A percentile compares a stretch with the other conserved stretches of the same genome.
Conservation (phyloP, 2,329 filamentous ascomycete genomes). For the Scortechinia acanthostroma region DNA sequence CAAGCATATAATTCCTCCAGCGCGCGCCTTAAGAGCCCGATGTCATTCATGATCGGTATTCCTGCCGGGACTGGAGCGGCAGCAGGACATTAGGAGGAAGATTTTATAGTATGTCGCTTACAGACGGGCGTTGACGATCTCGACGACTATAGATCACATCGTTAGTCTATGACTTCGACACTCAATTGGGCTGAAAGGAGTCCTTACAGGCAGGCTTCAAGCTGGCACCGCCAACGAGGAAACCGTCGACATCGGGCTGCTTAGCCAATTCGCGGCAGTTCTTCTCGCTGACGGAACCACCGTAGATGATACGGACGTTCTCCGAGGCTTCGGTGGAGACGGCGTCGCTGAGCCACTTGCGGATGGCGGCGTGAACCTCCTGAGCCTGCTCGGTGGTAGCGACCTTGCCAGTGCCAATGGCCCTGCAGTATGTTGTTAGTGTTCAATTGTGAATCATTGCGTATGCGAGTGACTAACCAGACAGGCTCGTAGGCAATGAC, state of each 20-base stretch:
- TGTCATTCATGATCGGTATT: too few relatives aligned
- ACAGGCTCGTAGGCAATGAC: slow-evolving; percentile 98
- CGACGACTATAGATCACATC: slow-evolving; percentile 41
- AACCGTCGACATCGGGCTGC: slow-evolving; percentile 92
- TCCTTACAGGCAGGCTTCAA: slow-evolving; percentile 90
- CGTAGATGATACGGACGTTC: slow-evolving; percentile 89
- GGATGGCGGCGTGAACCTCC: slow-evolving; percentile 87
- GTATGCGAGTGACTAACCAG: slow-evolving; percentile 29
- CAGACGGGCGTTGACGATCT: slow-evolving; percentile 59
- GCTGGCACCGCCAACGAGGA: slow-evolving; percentile 91
- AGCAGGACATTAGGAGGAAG: not conserved
- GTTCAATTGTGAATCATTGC: not conserved
- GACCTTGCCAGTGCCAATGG: slow-evolving; percentile 86
- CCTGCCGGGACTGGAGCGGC: not conserved
- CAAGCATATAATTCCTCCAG: too few relatives aligned
- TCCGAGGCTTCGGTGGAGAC: slow-evolving; percentile 72
- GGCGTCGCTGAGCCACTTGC: slow-evolving; percentile 76
- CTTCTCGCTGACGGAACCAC: slow-evolving; percentile 94
- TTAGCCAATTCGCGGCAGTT: slow-evolving; percentile 90
- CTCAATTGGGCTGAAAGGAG: slow-evolving; percentile 7
- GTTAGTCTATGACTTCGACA: too few relatives aligned
- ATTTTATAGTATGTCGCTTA: not conserved
- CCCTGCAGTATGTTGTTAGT: slow-evolving; percentile 38
- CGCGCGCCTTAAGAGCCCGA: too few relatives aligned
- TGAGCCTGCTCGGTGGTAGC: slow-evolving; percentile 84